These are phyloP conservation scores for Yamadazyma tumulicola DNA, from an alignment of 805 yeast genomes.

Conservation along the genomic window DNA sequence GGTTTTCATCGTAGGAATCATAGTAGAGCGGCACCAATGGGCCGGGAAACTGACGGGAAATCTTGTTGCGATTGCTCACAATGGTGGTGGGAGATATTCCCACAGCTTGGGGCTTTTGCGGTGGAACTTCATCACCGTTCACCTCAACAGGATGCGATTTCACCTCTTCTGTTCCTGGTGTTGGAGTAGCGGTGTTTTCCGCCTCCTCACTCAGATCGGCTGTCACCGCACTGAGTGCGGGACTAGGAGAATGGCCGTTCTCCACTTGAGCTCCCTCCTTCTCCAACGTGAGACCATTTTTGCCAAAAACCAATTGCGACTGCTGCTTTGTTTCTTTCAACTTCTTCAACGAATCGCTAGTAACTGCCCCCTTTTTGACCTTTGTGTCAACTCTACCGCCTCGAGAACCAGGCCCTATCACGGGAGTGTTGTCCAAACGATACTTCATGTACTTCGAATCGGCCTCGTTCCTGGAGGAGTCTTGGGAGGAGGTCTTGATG, in stretches of 20 bases:
- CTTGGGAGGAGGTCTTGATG: slow-evolving; percentile 17
- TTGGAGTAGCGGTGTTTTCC: not conserved
- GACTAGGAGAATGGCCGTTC: no score
- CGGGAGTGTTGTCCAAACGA: slow-evolving; percentile 30
- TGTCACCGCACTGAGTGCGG: not conserved
- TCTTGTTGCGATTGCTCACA: slow-evolving; percentile 22
- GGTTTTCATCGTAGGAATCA: slow-evolving; percentile 36
- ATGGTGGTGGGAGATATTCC: slow-evolving; percentile 28
- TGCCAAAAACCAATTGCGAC: slow-evolving; percentile 12
- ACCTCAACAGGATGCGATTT: not conserved
- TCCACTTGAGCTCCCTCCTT: not conserved
- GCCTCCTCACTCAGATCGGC: not conserved
- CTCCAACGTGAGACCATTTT: slow-evolving; percentile 2
- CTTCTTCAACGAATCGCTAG: slow-evolving; percentile 18
- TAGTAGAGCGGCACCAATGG: slow-evolving; percentile 34
- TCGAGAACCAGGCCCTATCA: slow-evolving; percentile 39
- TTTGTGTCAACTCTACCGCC: slow-evolving; percentile 24
- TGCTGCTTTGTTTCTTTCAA: slow-evolving; percentile 13
- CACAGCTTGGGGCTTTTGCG: not conserved
- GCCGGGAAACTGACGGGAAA: slow-evolving; percentile 36
- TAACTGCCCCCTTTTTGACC: slow-evolving; percentile 24
- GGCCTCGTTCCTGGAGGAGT: slow-evolving; percentile 20
- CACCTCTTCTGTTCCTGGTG: not conserved
- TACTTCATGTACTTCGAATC: slow-evolving; percentile 30
- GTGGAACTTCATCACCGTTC: not conserved